phyloP scores from a whole-genome alignment of 1,284 basidiomycete genomes.

The Ganoderma resinaceum region DNA sequence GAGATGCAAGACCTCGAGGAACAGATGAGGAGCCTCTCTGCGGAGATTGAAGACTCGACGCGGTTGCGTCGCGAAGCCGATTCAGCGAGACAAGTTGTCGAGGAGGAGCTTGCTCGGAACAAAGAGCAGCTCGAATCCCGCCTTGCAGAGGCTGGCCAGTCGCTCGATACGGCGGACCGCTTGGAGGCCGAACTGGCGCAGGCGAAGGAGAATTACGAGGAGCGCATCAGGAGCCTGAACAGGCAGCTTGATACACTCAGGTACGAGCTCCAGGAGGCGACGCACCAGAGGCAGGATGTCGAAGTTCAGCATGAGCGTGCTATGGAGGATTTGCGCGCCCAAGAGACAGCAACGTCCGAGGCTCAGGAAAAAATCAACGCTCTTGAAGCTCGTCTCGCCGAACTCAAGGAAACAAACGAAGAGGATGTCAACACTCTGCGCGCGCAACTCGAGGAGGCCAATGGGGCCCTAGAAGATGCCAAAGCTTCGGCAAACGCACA shows the following conservation, averaged over 20 bases:
- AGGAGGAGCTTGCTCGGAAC: conserved; percentile 30
- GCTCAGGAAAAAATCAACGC: conserved; percentile 24
- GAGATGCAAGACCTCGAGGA: conserved; percentile 47
- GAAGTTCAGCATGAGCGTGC: conserved; percentile 32
- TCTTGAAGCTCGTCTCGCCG: conserved; percentile 33
- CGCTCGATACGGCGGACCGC: conserved; percentile 28
- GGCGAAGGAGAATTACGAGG: conserved; percentile 27
- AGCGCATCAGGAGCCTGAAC: conserved; percentile 23
- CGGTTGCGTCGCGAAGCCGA: conserved; percentile 39
- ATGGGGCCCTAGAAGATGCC: conserved; percentile 33
- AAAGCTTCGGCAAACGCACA: conserved; percentile 36
- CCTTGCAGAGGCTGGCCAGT: conserved; percentile 33
- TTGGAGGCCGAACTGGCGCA: conserved; percentile 32
- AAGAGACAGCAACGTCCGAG: conserved; percentile 5
- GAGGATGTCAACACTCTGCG: conserved; percentile 38
- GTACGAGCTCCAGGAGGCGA: conserved; percentile 16
- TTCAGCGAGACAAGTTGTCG: conserved; percentile 26
- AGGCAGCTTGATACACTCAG: conserved; percentile 18
- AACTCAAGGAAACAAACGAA: conserved; percentile 33
- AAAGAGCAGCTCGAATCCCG: conserved; percentile 36
- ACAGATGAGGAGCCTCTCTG: conserved; percentile 43
- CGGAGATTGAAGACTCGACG: conserved; percentile 44
- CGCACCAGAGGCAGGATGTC: conserved; percentile 30
- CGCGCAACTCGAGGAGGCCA: conserved; percentile 33
- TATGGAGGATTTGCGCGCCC: conserved; percentile 15